Base-by-base conservation (phyloP, 2,329 filamentous ascomycete species). In the Clonostachys rosea region DNA sequence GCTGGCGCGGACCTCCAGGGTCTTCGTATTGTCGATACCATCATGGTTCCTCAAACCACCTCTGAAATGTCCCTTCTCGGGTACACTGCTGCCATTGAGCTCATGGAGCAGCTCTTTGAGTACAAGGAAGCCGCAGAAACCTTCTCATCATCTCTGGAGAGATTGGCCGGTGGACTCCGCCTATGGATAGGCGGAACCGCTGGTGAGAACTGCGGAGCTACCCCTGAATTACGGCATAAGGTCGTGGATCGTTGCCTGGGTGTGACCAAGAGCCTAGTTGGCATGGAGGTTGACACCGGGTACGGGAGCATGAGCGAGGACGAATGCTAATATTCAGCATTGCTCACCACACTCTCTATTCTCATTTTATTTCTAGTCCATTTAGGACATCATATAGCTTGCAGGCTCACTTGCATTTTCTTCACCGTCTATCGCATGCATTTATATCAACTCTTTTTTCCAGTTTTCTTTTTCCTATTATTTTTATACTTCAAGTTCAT, bases 211-310 rank as follows among this genome's bases (percentile, higher is more conserved):
- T 73, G 71, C 44, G 77, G 75, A 3, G 63, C 85, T n/a, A 67
- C 70, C 16, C 65, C 67, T 3, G 68, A 73, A 13, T 62, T 79
- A n/a, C 74, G 79, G 48, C 70, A 71, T 47, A 68, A 69, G 51
- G 72, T 83, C 54, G 74, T 84, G 5, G 71, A 78, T 44, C 69
- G 72, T 45, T 85, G 81, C 50, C 60, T 84, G 16, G 57, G 62
- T 11, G 72, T 84, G 35, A 80, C 76, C 13, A 81, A 79, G 58
- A 73, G 66, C 44, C 66, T 79, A 36, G 73, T 83, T 8, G 79
- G 81, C 9, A 83, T 84, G 74, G 75, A 81, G 48, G 63, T 68
- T 12, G 81, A 84, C 54, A 74, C 75, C 2, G 81, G 81, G 8
- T 84, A 84, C 59, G 79, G 71, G 43, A 82, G 73, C 52, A 76